phyloP scores from a whole-genome alignment of 2,329 filamentous ascomycete species.

The Cladosporium sp. region DNA sequence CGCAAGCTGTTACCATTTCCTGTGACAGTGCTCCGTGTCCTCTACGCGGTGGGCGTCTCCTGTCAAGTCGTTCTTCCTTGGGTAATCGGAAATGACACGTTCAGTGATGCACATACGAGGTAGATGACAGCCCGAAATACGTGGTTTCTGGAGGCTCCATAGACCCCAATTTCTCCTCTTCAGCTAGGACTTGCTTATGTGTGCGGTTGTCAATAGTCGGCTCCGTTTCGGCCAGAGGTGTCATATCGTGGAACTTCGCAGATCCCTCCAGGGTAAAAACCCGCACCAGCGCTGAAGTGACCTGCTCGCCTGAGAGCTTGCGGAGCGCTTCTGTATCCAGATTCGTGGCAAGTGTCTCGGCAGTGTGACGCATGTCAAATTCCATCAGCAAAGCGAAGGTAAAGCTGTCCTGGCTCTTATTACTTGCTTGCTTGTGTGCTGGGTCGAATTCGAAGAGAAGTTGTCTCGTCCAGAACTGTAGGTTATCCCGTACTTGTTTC shows the following conservation, averaged over 20 bases:
- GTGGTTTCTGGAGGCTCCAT: background rate
- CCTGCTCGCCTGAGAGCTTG: background rate
- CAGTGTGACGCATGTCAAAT: constrained; percentile 1
- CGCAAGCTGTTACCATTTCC: no score
- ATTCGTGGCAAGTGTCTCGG: background rate
- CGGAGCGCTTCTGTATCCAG: background rate
- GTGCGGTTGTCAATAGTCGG: constrained; percentile 1
- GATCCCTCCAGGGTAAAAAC: background rate
- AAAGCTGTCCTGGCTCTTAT: background rate
- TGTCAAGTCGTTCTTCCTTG: background rate
- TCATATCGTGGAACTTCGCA: background rate
- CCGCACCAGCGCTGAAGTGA: background rate
- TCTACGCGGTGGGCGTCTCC: background rate
- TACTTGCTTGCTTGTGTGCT: background rate
- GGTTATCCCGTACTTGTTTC: background rate
- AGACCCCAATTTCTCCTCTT: background rate
- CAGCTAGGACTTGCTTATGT: background rate
- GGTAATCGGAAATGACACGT: background rate
- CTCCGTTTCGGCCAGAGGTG: background rate
- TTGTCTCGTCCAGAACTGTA: background rate
- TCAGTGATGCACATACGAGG: background rate
- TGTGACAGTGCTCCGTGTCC: no score
- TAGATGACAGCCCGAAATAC: background rate
- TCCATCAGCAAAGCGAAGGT: background rate
- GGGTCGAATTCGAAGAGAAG: background rate